Evolutionary conservation across 2,329 filamentous ascomycete genomes (phyloP).

Genomic region (Aspergillus sojae): DNA sequence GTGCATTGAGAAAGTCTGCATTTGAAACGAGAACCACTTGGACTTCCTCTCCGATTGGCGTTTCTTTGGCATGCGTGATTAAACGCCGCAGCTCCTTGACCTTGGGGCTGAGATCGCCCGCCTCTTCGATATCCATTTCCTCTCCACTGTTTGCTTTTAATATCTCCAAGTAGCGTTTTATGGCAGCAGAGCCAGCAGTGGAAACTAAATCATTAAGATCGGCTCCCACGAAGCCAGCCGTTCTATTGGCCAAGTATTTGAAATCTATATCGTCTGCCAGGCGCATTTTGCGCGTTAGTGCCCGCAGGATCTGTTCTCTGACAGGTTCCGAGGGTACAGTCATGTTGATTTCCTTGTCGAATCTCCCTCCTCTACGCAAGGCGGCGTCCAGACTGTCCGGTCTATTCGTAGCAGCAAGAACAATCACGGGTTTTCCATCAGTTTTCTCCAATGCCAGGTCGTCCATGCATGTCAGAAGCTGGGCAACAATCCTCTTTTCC

Average conservation of each 20-base stretch:
- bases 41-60: slow-evolving; percentile 55
- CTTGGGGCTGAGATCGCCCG: slow-evolving; percentile 38
- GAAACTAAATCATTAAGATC: slow-evolving; percentile 76
- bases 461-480: slow-evolving; percentile 85
- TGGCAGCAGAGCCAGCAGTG: slow-evolving; percentile 66
- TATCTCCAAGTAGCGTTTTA: slow-evolving; percentile 60
- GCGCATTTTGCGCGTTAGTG: slow-evolving; percentile 67
- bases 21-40: slow-evolving; percentile 62
- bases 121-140: slow-evolving; percentile 58
- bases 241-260: slow-evolving; percentile 73
- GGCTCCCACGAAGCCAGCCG: slow-evolving; percentile 89
- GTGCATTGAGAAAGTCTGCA: slow-evolving; percentile 71
- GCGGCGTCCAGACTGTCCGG: slow-evolving; percentile 84
- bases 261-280: slow-evolving; percentile 75
- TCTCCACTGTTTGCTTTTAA: slow-evolving; percentile 50
- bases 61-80: slow-evolving; percentile 57
- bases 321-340: slow-evolving; percentile 80
- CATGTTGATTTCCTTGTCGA: slow-evolving; percentile 83
- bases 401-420: slow-evolving; percentile 87
- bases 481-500: slow-evolving; percentile 82
- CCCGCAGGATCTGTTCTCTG: slow-evolving; percentile 75
- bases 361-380: slow-evolving; percentile 72
- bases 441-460: slow-evolving; percentile 72
- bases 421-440: slow-evolving; percentile 77
- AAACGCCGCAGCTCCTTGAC: slow-evolving; percentile 54